Base-by-base conservation (phyloP, 1,284 basidiomycete species). In the Microbotryum scabiosae region DNA sequence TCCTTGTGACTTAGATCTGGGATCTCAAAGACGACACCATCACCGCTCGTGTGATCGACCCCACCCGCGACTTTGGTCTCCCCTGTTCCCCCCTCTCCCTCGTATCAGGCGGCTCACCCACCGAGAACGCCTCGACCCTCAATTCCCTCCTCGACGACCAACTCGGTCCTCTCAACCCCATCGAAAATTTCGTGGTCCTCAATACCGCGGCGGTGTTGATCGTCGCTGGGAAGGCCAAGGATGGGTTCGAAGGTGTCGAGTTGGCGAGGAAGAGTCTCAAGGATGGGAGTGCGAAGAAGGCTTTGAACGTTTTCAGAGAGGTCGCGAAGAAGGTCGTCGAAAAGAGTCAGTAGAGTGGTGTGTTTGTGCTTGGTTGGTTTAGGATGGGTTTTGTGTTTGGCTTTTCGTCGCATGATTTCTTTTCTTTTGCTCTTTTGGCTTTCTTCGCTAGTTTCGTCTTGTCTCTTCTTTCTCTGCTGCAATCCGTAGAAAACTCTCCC, bases 151-250 rank as follows among this genome's bases (percentile, higher is more conserved):
- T 85, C 81, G 81, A 12, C 72, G 76, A 21, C 55, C 32, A 64
- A 28, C 62, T 66, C 18, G 72, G 79, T 25, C 52, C 55, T 4
- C 56, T 70, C 43, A 67, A 71, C 60, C 63, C 75, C 73, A 81
- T 91, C 56, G 74, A 83, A 44, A 85, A 92, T 71, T 94, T 91
- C 72, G 88, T 94, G 60, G 76, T 91, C 58, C 76, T 94, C 75
- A 94, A 94, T 71, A 82, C 90, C 1, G 83, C 88, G 7, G 90
- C 89, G 8, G 74, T 94, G 56, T 76, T 96, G 47, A 83, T 90
- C 23, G 83, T 94, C 4, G 83, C 87, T 3, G 90, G 89, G 2
- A 64, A 85, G 47, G 88, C 85, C 20, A 73, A 73, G 44, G 81
- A 85, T 71, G 87, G 82, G 72, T 81, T 81, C 71, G 82, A 90